Conservation (phyloP, 257 asterid genomes). For the Knoxia roxburghii region DNA sequence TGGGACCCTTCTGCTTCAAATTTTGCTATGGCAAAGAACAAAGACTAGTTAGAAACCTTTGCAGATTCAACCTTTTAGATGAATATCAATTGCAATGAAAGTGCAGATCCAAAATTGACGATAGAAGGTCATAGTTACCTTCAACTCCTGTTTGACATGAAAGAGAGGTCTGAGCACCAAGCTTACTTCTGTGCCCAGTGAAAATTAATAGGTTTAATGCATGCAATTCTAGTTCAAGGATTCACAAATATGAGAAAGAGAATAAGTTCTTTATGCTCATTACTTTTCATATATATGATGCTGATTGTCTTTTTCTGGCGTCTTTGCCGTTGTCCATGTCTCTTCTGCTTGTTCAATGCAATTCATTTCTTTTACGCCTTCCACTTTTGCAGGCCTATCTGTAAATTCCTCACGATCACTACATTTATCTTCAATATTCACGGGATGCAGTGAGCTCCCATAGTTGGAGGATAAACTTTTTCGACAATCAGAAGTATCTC, state of each 20-base stretch:
- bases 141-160: slow-evolving; percentile 22
- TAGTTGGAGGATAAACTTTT: slow-evolving; percentile 19
- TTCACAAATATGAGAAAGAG: background rate
- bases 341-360: slow-evolving; percentile 16
- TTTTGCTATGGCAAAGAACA: slow-evolving; percentile 4
- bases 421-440: slow-evolving; percentile 6
- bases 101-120: slow-evolving; percentile 9
- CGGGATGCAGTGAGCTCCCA: slow-evolving; percentile 13
- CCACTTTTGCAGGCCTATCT: slow-evolving; percentile 9
- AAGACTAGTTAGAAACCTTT: background rate
- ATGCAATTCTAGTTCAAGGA: background rate
- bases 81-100: slow-evolving; percentile 5
- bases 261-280: background rate
- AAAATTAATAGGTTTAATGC: background rate
- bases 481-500: slow-evolving; percentile 14
- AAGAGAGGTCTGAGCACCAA: slow-evolving; percentile 23
- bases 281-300: slow-evolving; percentile 4
- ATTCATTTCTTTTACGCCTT: background rate
- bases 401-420: slow-evolving; percentile 11
- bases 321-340: slow-evolving; percentile 10
- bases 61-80: slow-evolving; percentile 3
- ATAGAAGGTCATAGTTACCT: slow-evolving; percentile 26
- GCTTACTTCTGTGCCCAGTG: slow-evolving; percentile 25
- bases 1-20: slow-evolving; percentile 16
- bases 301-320: slow-evolving; percentile 9